Evolutionary conservation across 805 yeast species (phyloP).

Genomic region (Candida broadrunensis): DNA sequence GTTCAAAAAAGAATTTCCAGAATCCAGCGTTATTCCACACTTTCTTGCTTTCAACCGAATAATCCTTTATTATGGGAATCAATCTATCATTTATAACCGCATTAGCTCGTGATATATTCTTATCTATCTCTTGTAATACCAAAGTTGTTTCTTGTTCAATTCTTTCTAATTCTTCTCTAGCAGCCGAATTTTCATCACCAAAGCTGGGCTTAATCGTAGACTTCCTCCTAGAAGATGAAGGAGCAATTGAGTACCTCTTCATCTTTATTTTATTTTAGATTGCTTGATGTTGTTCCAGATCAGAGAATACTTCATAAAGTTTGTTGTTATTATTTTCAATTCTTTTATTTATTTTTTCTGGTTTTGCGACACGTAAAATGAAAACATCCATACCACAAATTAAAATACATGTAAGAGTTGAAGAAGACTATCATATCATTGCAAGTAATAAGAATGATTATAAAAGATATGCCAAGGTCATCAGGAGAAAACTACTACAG

Average conservation of each 20-base stretch:
- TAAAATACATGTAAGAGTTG: too few relatives aligned
- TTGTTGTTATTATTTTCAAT: too few relatives aligned
- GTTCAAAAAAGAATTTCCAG: slow-evolving; percentile 78
- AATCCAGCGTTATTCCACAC: slow-evolving; percentile 68
- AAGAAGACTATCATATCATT: too few relatives aligned
- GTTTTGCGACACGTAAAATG: too few relatives aligned
- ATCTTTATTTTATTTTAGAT: too few relatives aligned
- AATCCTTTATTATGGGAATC: slow-evolving; percentile 63
- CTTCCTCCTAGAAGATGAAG: slow-evolving; percentile 29
- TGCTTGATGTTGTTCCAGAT: too few relatives aligned
- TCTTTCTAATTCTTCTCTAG: slow-evolving; percentile 48
- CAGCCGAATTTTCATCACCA: slow-evolving; percentile 13
- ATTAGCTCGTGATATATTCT: slow-evolving; percentile 66
- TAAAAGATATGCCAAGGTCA: too few relatives aligned
- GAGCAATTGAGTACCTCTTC: slow-evolving; percentile 35
- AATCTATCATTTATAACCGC: slow-evolving; percentile 63
- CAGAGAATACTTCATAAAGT: too few relatives aligned
- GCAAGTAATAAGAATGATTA: too few relatives aligned
- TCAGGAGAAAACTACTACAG: too few relatives aligned
- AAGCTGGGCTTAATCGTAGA: slow-evolving; percentile 12
- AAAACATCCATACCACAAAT: too few relatives aligned
- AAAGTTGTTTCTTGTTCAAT: slow-evolving; percentile 78
- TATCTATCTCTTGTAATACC: slow-evolving; percentile 75
- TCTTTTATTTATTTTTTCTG: too few relatives aligned
- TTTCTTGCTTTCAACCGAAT: slow-evolving; percentile 53